Percentiles rank a stretch among this genome's conserved stretches.
Evolutionary conservation across 495 filamentous ascomycete genomes (phyloP).

Genomic region (Hypomontagnella submonticulosa): DNA sequence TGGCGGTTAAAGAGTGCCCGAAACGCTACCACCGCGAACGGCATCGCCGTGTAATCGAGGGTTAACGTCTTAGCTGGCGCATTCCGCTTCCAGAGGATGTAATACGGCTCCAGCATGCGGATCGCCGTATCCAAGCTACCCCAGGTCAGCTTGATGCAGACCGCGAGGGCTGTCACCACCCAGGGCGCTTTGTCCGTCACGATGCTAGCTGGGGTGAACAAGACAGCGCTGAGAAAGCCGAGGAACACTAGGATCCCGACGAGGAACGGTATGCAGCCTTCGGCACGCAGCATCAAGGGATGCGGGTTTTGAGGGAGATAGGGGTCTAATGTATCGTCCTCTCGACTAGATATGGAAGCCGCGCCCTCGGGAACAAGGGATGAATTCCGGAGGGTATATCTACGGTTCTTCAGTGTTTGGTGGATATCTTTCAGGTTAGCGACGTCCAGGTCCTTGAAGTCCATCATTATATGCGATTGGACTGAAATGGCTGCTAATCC

Average conservation of each 20-base stretch:
- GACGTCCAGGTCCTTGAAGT: constrained; percentile 77
- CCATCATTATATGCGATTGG: constrained; percentile 74
- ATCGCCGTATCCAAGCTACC: constrained; percentile 74
- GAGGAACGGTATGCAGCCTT: constrained; percentile 69
- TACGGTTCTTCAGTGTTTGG: constrained; percentile 67
- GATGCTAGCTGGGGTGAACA: constrained; percentile 65
- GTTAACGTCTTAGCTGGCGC: constrained; percentile 71
- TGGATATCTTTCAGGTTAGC: constrained; percentile 73
- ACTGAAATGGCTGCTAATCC: constrained; percentile 80
- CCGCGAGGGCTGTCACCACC: constrained; percentile 70
- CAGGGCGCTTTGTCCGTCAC: constrained; percentile 71
- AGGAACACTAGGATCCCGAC: constrained; percentile 59
- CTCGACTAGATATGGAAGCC: constrained; percentile 42
- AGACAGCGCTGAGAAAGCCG: constrained; percentile 66
- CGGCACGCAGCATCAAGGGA: constrained; percentile 72
- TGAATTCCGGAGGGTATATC: constrained; percentile 76
- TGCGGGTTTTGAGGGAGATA: constrained; percentile 68
- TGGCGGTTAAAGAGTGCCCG: constrained; percentile 70
- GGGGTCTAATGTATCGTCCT: constrained; percentile 51
- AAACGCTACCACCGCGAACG: constrained; percentile 71
- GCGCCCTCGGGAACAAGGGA: constrained; percentile 65
- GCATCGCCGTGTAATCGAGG: constrained; percentile 76
- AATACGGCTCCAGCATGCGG: constrained; percentile 80
- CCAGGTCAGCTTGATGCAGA: constrained; percentile 74
- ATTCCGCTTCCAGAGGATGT: constrained; percentile 70